Base-by-base conservation (phyloP, 2,329 filamentous ascomycete genomes). In the Epichloe sp. region DNA sequence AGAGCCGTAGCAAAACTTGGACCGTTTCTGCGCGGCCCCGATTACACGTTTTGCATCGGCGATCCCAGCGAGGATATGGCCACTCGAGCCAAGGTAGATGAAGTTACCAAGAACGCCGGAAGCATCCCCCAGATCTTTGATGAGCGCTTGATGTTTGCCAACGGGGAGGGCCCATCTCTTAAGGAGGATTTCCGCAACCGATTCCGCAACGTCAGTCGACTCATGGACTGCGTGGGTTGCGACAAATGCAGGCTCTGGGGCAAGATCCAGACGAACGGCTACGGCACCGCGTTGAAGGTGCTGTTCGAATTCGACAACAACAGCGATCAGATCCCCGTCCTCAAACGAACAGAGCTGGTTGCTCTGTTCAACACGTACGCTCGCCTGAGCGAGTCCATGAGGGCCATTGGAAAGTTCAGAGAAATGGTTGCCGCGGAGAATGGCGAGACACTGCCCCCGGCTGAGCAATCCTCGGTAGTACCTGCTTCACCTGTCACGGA, bases 191-290 rank as follows among this genome's bases (percentile, higher is more conserved):
- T 98, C 75, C 85, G 88, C 60, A 93, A 94, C 67, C 86, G 93
- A 15, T 98, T 98, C 77, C 83, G 93, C 64, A 98, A 98, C 64
- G 87, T 98, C 54, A 95, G 87, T 65, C 83, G 93, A 41, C 77
- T 97, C 57, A 98, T 98, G 93, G 93, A 98, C 68, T 98, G 93
- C 59, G 91, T 97, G 19, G 93, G 93, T 44, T 98, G 93, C 68
- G 93, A 98, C 71, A 98, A 98, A 72, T 98, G 93, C 70, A 83
- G 93, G 8, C 81, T 98, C 2, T 98, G 93, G 93, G 93, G 93
- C 47, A 98, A 98, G 70, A 71, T 98, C 38, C 93, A 98, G 70
- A 95, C 89, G 0, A 86, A 87, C 12, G 93, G 93, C 2, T 97
- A 96, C 64, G 93, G 93, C 47, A 88, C 93, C 0, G 93, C 93